Evolutionary conservation across 2,329 filamentous ascomycete species (phyloP), one percentile per base, ranked within the genome.

Genomic region (Anisogramma anomala): DNA sequence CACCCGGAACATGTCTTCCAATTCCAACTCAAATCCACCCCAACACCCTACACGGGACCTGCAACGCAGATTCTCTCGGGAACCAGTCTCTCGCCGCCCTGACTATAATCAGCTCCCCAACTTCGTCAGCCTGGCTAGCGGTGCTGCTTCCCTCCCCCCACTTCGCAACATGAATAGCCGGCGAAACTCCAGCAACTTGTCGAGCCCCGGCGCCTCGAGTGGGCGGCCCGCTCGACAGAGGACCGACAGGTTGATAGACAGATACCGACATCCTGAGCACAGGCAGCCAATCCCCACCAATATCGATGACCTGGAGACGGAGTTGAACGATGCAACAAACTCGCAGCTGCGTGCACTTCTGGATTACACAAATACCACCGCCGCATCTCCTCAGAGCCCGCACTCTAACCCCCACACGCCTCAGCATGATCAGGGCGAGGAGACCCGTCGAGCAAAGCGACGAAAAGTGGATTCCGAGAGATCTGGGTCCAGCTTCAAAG

Each of bases 401-500:
- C 48, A 59, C 35, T 52, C 48, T 27, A 48, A 60, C 43, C 60
- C 63, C 3, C 58, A 62, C 3, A 52, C 58, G 1, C 52, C 55
- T 14, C 60, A 61, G 4, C 57, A 59, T 39, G 64, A 69, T 14
- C 54, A 63, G 19, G 52, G 58, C 35, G 68, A 74, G 26, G 65
- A 68, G 36, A 65, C 57, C 50, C 71, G 76, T 41, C 67, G 73
- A 43, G 63, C 63, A 36, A 87, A 87, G 58, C 74, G 82, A 33
- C 72, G 82, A 48, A 86, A 84, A 57, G 59, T 86, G 27, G 81
- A 84, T 51, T 68, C 73, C 1, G 79, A 83, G 47, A 68, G 69
- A 34, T 59, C 67, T 11, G 60, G 67, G 19, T 60, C 67, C 6
- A 57, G 58, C 28, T 71, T 68, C 50, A 65, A 62, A 46, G 74